These are phyloP conservation scores for Suhomyces bribrorum DNA, from an alignment of 1,139 yeast species.

Conservation along the genomic window DNA sequence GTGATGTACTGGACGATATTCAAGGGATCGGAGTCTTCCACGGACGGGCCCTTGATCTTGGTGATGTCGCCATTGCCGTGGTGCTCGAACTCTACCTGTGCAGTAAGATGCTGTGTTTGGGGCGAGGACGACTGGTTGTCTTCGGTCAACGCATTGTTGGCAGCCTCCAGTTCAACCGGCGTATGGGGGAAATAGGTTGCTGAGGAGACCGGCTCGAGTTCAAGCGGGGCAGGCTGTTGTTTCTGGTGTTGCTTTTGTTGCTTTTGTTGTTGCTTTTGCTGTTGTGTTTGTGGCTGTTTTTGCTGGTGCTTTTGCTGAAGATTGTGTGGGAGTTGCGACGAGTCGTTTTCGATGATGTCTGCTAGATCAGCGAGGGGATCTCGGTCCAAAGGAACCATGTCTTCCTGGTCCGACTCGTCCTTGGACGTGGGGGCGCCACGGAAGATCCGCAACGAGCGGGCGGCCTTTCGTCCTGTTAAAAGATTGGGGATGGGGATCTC, in stretches of 20 bases:
- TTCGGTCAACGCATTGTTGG: background rate
- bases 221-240: constrained; percentile 1
- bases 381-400: background rate
- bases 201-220: constrained; percentile 56
- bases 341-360: background rate
- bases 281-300: background rate
- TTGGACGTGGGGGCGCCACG: constrained; percentile 24
- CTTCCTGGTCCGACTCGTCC: constrained; percentile 11
- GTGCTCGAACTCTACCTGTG: constrained; percentile 42
- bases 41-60: constrained; percentile 19
- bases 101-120: constrained; percentile 36
- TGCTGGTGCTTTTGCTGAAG: background rate
- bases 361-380: background rate
- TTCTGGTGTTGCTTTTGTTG: background rate
- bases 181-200: constrained; percentile 71
- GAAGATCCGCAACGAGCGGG: constrained; percentile 39
- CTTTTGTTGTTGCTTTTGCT: background rate
- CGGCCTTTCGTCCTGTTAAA: constrained; percentile 42
- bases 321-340: background rate
- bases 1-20: constrained; percentile 7
- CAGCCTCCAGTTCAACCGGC: constrained; percentile 25
- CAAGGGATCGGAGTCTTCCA: constrained; percentile 7
- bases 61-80: constrained; percentile 33
- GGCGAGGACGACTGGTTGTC: constrained; percentile 5
- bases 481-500: constrained; percentile 14